These are phyloP conservation scores for Trypanosoma boissoni DNA, from an alignment of 208 protist genomes.

Conservation along the genomic window DNA sequence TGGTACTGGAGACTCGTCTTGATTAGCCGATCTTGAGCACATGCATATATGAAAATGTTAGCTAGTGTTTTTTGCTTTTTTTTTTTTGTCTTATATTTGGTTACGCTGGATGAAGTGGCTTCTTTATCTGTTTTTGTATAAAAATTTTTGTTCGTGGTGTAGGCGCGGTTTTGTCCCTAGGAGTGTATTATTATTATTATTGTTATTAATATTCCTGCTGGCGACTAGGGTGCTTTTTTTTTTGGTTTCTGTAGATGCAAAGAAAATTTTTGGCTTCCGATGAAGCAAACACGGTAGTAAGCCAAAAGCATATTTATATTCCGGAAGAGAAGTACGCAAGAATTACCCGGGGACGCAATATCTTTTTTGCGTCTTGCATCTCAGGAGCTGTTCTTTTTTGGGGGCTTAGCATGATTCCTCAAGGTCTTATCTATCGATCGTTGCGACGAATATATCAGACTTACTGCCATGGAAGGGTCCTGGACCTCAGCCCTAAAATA, in stretches of 20 bases:
- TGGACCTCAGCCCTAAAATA: constrained; percentile 82
- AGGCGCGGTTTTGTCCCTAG: too few relatives aligned
- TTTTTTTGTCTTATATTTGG: too few relatives aligned
- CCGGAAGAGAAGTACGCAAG: constrained; percentile 78
- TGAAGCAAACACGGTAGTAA: neutral
- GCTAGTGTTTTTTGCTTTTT: neutral
- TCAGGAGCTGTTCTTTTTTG: constrained; percentile 37
- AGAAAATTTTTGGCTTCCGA: constrained; percentile 8
- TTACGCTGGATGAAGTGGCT: too few relatives aligned
- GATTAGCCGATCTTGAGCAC: neutral
- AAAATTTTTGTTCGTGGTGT: too few relatives aligned
- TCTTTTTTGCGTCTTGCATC: constrained; percentile 57
- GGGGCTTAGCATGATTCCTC: constrained; percentile 41
- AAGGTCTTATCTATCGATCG: constrained; percentile 55
- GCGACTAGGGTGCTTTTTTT: too few relatives aligned
- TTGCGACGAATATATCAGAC: constrained; percentile 41
- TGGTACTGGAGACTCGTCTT: constrained; percentile 26
- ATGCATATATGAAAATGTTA: neutral
- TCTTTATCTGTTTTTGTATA: neutral
- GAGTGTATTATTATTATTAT: constrained; percentile 1
- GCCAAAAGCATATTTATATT: constrained; percentile 47
- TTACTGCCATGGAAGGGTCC: constrained; percentile 57
- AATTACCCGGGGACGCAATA: constrained; percentile 59
- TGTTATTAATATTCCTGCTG: neutral
- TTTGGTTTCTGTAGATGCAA: constrained; percentile 13